These are phyloP conservation scores for Hygrophorus pudorinus DNA, from an alignment of 768 basidiomycete species.

Conservation along the genomic window DNA sequence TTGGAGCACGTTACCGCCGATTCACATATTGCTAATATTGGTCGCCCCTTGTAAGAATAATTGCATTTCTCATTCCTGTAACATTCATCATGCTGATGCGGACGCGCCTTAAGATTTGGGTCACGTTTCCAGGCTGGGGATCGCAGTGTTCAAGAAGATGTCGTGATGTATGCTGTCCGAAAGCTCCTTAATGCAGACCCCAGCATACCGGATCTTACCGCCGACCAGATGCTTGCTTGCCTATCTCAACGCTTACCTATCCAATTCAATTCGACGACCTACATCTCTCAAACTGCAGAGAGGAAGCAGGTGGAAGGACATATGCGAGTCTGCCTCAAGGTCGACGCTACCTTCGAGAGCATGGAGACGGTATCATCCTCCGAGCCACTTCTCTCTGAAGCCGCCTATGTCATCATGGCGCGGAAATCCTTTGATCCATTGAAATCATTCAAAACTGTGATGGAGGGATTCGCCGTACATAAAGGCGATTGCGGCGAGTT, in stretches of 20 bases:
- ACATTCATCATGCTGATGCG: not conserved
- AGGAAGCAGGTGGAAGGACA: slow-evolving; percentile 20
- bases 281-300: slow-evolving; percentile 9
- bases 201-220: slow-evolving; percentile 4
- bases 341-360: slow-evolving; percentile 10
- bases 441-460: slow-evolving; percentile 4
- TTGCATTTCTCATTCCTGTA: not conserved
- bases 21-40: slow-evolving; percentile 11
- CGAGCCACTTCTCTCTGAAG: slow-evolving; percentile 21
- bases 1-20: slow-evolving; percentile 11
- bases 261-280: slow-evolving; percentile 17
- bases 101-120: not conserved
- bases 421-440: slow-evolving; percentile 6
- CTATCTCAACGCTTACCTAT: slow-evolving; percentile 18
- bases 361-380: slow-evolving; percentile 18
- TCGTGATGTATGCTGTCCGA: too few relatives aligned
- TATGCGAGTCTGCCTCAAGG: slow-evolving; percentile 20
- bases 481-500: slow-evolving; percentile 18
- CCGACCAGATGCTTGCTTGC: slow-evolving; percentile 13
- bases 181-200: slow-evolving; percentile 7
- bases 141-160: slow-evolving; percentile 4
- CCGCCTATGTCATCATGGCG: slow-evolving; percentile 15
- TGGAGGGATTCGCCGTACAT: slow-evolving; percentile 12
- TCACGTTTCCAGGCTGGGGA: not conserved
- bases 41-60: slow-evolving; percentile 21